Evolutionary conservation across 768 basidiomycete genomes (phyloP).

Genomic region (Daedaleopsis nitida): DNA sequence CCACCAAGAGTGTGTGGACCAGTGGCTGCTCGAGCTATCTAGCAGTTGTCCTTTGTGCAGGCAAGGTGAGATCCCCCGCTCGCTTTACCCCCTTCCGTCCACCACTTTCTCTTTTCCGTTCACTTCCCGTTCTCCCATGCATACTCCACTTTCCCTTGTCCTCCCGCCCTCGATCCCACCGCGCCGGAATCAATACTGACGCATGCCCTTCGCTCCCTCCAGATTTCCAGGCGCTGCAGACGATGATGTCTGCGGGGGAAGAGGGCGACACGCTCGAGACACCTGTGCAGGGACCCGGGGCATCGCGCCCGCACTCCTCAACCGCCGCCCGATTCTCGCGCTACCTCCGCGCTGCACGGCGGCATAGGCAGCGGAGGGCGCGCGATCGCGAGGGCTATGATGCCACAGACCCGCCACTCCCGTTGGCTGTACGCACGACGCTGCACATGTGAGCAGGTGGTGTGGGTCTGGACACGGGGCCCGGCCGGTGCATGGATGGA

Average conservation of each 20-base stretch:
- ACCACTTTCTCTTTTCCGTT: not conserved
- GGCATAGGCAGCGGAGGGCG: slow-evolving; percentile 20
- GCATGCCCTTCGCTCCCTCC: not conserved
- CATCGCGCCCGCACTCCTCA: slow-evolving; percentile 23
- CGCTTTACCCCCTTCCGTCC: no score
- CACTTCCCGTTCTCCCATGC: not conserved
- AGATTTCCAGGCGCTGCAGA: slow-evolving; percentile 40
- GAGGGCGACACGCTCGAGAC: slow-evolving; percentile 23
- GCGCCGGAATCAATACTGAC: no score
- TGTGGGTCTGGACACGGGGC: not conserved
- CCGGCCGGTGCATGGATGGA: no score
- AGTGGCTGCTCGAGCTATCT: slow-evolving; percentile 89
- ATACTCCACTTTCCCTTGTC: not conserved
- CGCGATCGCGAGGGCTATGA: slow-evolving; percentile 24
- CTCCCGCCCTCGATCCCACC: no score
- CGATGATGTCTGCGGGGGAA: slow-evolving; percentile 29
- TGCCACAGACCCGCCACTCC: slow-evolving; percentile 27
- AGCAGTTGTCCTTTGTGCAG: slow-evolving; percentile 92
- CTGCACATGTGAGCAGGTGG: not conserved
- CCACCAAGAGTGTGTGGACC: slow-evolving; percentile 89
- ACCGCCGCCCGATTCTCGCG: slow-evolving; percentile 35
- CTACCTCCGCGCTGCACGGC: slow-evolving; percentile 34
- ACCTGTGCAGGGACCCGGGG: slow-evolving; percentile 11
- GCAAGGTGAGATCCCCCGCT: slow-evolving; percentile 57
- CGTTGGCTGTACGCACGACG: slow-evolving; percentile 23